Evolutionary conservation across 768 basidiomycete species (phyloP), one percentile per base, ranked within the genome.

Genomic region (Amanita inopinata): DNA sequence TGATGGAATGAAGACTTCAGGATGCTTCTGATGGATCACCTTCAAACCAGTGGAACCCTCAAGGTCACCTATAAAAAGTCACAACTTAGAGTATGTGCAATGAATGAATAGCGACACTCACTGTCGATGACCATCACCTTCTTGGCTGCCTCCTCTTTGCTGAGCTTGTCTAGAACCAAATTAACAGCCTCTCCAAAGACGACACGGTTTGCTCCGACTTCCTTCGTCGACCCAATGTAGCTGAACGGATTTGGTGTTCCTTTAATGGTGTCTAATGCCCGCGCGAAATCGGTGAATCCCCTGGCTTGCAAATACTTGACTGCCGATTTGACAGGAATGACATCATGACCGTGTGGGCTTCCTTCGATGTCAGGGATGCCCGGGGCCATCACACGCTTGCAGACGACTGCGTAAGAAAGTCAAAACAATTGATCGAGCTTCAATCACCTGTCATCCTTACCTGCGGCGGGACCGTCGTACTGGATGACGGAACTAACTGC

Each of bases 1-100:
- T n/a, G 82, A 86, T 4, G 83, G 73, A 33, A 87, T 49, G 56
- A 89, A 91, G 12, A 88, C 85, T 57, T 91, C 87, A 2, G 89
- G 89, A 53, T 91, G 85, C 61, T 86, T 87, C 63, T 87, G 78
- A 60, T 90, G 88, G 46, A 92, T 91, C 37, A 71, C 78, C 62
- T 87, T 90, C 51, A 92, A 63, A 43, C 89, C 89, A 20, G 89
- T 92, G 0, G 89, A 91, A 24, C 89, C 89, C 66, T 92, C 87
- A 35, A 91, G 62, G 56, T 91, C 88, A 53, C 76, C 82, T 85
- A 45, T n/a, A n/a, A n/a, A n/a, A n/a, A n/a, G n/a, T n/a, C n/a
- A n/a, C n/a, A n/a, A n/a, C n/a, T n/a, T n/a, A n/a, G n/a, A n/a
- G n/a, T n/a, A n/a, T n/a, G n/a, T n/a, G n/a, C n/a, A n/a, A n/a